Evolutionary conservation across 2,329 filamentous ascomycete species (phyloP), one percentile per base, ranked within the genome.

Genomic region (Cryphonectria nitschkei): DNA sequence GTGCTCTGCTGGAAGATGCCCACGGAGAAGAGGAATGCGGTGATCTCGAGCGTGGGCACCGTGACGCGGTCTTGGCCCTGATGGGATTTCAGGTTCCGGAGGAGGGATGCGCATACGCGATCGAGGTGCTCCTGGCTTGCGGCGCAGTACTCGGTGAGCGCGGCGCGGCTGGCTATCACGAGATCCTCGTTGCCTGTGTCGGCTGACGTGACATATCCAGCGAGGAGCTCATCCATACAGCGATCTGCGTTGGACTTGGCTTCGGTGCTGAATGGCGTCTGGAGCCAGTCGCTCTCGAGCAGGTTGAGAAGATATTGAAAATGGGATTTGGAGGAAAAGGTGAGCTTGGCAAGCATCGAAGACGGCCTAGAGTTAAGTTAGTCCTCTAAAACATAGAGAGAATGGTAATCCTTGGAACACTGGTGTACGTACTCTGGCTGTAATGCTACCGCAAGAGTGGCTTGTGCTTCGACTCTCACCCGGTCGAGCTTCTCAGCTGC

Each of bases 401-500:
- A 3, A 2, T 39, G 37, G 8, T 13, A 8, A 19, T 2, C 41
- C 7, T 32, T 6, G 56, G 32, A 26, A 37, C 16, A 16, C 7
- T 19, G 29, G 16, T 7, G 13, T 32, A 79, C 82, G 70, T 78
- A 90, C 89, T 79, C 80, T 34, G 82, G 73, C 37, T 80, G 74
- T n/a, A 88, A 75, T 32, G 82, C 76, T 62, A 86, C 74, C 5
- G 81, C 80, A 62, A 91, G 76, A 13, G 85, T 85, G 43, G 83
- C 80, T 72, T 91, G 89, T 0, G 90, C 92, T 73, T 89, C 87
- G 0, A 88, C 83, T 34, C 96, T 89, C 26, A 98, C 92, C 73
- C 93, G 92, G 79, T 98, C 95, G 1, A 98, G 86, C 78, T 97
- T 98, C 80, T 99, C 96, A 0, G 93, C 88, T 2, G 94, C 90